phyloP scores from a whole-genome alignment of 2,329 filamentous ascomycete genomes.

The Pseudogymnoascus sp. region DNA sequence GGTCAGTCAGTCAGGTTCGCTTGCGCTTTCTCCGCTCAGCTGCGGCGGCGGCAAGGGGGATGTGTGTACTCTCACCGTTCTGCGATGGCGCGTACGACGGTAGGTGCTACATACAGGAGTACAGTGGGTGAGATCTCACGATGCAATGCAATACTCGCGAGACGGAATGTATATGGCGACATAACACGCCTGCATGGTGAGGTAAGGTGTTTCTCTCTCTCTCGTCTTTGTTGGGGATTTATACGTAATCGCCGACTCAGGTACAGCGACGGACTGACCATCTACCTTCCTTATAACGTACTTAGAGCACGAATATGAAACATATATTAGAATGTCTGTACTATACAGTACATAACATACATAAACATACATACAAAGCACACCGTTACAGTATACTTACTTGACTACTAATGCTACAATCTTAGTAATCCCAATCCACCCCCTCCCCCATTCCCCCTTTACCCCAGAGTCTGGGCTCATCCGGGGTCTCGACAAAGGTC shows the following conservation, averaged over 20 bases:
- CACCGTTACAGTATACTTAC: too few species aligned
- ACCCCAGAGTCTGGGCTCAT: constrained; percentile 1
- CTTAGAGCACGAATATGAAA: neutral
- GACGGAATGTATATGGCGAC: neutral
- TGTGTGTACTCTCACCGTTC: neutral
- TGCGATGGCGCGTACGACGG: too few species aligned
- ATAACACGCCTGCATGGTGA: neutral
- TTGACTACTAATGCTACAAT: neutral
- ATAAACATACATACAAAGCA: neutral
- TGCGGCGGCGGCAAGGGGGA: neutral
- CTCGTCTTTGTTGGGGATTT: neutral
- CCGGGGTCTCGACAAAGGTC: neutral
- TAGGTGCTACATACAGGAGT: too few species aligned
- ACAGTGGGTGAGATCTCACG: neutral
- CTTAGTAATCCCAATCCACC: neutral
- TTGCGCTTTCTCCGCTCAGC: neutral
- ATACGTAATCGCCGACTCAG: neutral
- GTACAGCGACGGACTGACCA: neutral
- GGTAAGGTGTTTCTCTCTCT: constrained; percentile 3
- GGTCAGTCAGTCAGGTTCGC: too few species aligned
- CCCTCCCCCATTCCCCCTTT: too few species aligned
- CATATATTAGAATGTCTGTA: neutral
- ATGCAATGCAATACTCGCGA: neutral
- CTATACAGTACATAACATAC: neutral
- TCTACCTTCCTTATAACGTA: neutral